Evolutionary conservation across 2,329 filamentous ascomycete genomes (phyloP), one percentile per base, ranked within the genome.

Genomic region (Colletotrichum coccodes): DNA sequence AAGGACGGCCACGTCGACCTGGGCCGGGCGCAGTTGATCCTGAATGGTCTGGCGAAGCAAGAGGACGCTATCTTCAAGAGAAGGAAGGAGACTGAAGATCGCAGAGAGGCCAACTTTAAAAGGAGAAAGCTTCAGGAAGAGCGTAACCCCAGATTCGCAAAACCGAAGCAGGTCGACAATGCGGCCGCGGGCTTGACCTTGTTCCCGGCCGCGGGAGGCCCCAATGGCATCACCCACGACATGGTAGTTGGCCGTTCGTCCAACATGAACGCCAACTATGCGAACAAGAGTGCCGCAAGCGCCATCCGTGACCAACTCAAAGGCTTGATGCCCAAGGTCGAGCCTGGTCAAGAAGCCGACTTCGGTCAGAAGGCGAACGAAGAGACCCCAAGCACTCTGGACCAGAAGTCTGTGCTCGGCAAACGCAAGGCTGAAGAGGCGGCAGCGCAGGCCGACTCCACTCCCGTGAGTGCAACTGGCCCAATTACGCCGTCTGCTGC

Each of bases 231-330:
- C 21, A 97, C 94, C 8, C 93, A 98, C 77, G 94, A 95, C 72
- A 94, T 97, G 88, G 89, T 97, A 8, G 90, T 96, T 70, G 68
- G 68, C 8, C 70, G 70, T 9, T 71, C 70, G n/a, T 71, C 70
- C 1, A 71, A 71, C 18, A 66, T 70, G 64, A 71, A 91, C 75
- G 90, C 93, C 34, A 95, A 94, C 71, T 83, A 89, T 62, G 94
- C 94, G 62, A 99, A 99, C 82, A 97, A 97, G 81, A 98, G 94
- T 75, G 96, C 96, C 28, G 96, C 96, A 36, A 95, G 94, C 70
- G 92, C 92, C 23, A 83, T 99, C 59, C 97, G 97, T 80, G 92
- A 92, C 73, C 90, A 93, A 75, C 86, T 98, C 64, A 88, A 94
- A 76, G 83, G 80, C 74, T 72, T 79, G 64, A 71, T 75, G 76